Evolutionary conservation across 2,329 filamentous ascomycete genomes (phyloP).

Genomic region (Stromatinia cepivora): DNA sequence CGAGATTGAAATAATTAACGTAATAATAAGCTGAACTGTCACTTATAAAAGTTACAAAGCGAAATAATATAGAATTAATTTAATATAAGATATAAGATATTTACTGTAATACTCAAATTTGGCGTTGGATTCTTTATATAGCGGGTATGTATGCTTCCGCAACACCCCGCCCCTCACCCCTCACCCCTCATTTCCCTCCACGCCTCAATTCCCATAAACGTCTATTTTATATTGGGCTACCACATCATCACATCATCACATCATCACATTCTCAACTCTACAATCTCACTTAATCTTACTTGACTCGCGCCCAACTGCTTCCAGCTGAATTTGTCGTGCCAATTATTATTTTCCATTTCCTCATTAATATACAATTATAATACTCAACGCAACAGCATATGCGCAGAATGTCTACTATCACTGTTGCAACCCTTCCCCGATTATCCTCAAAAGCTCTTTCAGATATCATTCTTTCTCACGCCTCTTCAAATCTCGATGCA

Average conservation of each 20-base stretch:
- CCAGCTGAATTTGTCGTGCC: neutral
- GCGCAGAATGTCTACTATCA: constrained; percentile 32
- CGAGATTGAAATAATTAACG: too few species aligned
- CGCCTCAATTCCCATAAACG: too few species aligned
- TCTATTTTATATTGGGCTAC: neutral
- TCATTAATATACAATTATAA: neutral
- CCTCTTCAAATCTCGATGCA: constrained; percentile 34
- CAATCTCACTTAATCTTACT: neutral
- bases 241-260: neutral
- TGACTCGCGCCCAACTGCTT: neutral
- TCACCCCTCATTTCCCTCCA: neutral
- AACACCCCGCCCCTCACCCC: neutral
- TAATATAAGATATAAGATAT: neutral
- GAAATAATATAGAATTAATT: neutral
- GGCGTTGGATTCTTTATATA: neutral
- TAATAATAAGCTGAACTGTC: neutral
- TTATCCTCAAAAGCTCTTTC: constrained; percentile 38
- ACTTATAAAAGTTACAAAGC: neutral
- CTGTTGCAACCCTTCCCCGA: constrained; percentile 37
- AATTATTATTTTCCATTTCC: neutral
- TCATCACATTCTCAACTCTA: neutral
- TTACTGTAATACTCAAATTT: neutral
- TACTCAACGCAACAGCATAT: constrained; percentile 1
- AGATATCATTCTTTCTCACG: constrained; percentile 35
- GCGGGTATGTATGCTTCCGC: too few species aligned